Percentiles rank a stretch among this genome's conserved stretches.
phyloP scores from a whole-genome alignment of 306 rosid species.

The Phaseolus lunatus region DNA sequence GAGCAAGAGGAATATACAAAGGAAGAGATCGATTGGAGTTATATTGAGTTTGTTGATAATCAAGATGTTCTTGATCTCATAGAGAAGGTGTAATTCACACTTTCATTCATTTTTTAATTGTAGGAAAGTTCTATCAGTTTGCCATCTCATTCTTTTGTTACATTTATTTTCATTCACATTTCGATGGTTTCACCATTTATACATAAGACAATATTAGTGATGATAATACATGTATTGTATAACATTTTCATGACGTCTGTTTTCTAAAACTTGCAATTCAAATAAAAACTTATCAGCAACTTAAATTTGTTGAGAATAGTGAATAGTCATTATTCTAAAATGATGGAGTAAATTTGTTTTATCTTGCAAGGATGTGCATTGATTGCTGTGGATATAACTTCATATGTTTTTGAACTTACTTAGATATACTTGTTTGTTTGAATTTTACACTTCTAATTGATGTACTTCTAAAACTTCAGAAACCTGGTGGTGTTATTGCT shows the following conservation, averaged over 20 bases:
- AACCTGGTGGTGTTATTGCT: constrained; percentile 96
- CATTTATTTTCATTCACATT: constrained; percentile 2
- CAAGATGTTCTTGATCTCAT: constrained; percentile 96
- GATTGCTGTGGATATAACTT: constrained; percentile 3
- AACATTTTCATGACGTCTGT: neutral
- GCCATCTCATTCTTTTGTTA: constrained; percentile 28
- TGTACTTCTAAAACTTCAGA: constrained; percentile 63
- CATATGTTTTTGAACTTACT: constrained; percentile 15
- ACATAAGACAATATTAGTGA: neutral
- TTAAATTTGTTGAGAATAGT: neutral
- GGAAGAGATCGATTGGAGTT: constrained; percentile 97
- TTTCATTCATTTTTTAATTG: constrained; percentile 24
- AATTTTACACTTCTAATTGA: constrained; percentile 50
- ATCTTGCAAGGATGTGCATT: constrained; percentile 3
- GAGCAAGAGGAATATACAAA: constrained; percentile 98
- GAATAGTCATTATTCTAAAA: neutral
- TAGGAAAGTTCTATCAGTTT: constrained; percentile 35
- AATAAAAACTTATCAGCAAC: constrained; percentile 15
- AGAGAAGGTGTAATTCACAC: constrained; percentile 73
- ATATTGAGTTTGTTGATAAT: constrained; percentile 92
- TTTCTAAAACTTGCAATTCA: neutral
- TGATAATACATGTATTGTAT: neutral
- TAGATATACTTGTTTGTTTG: neutral
- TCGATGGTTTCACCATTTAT: neutral
- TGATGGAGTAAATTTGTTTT: constrained; percentile 10